A percentile compares a stretch with the other conserved stretches of the same genome.
Conservation (phyloP, 148 eudicot genomes). For the Cornus suecica region DNA sequence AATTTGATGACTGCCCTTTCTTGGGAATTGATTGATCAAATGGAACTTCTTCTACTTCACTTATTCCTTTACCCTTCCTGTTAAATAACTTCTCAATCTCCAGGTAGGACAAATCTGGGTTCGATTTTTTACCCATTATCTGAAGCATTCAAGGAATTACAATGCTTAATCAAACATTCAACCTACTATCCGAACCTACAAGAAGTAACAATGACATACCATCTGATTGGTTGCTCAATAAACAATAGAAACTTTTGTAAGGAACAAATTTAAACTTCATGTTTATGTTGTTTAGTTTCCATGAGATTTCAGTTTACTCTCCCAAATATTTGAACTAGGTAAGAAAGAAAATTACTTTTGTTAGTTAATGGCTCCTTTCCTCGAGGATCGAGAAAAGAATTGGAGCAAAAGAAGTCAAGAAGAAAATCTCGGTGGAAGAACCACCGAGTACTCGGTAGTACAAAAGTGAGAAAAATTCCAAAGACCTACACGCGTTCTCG, state of each 20-base stretch:
- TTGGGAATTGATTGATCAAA: conserved; percentile 48
- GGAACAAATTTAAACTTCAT: not conserved
- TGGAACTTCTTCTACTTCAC: conserved; percentile 69
- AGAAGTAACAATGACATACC: not conserved
- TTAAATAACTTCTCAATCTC: conserved; percentile 78
- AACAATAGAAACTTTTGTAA: not conserved
- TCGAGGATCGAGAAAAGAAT: no score
- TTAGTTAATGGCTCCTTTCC: no score
- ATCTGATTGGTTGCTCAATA: not conserved
- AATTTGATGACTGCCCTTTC: conserved; percentile 29
- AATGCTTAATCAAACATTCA: not conserved
- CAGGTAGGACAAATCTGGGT: conserved; percentile 69
- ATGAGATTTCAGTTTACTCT: not conserved
- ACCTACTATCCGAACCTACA: not conserved
- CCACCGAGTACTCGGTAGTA: no score
- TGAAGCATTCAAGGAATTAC: conserved; percentile 30
- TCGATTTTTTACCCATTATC: conserved; percentile 73
- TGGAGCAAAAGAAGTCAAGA: no score
- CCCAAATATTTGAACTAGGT: not conserved
- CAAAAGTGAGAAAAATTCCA: no score
- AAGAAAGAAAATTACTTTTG: no score
- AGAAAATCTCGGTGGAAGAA: no score
- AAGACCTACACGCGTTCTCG: no score
- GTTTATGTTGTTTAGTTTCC: not conserved
- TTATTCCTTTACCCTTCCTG: conserved; percentile 55